Conservation (phyloP, 805 yeast species). For the Pichia paraexigua region DNA sequence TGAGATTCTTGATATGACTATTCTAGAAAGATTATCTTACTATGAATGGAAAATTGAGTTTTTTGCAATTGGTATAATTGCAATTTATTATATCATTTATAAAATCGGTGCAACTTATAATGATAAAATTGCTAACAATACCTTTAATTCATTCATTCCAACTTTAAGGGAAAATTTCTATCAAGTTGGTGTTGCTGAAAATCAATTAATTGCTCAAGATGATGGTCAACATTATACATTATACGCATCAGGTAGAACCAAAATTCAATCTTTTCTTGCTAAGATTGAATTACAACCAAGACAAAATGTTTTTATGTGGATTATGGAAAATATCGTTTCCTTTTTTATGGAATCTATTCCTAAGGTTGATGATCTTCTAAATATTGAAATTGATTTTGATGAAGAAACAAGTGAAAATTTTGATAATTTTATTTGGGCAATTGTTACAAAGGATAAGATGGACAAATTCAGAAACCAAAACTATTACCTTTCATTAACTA, state of each 20-base stretch:
- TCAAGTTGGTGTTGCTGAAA: conserved; percentile 58
- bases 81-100: conserved; percentile 42
- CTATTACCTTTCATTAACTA: conserved; percentile 80
- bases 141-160: conserved; percentile 39
- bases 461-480: conserved; percentile 62
- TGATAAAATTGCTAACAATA: conserved; percentile 42
- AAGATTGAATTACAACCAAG: conserved; percentile 66
- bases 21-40: conserved; percentile 46
- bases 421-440: conserved; percentile 71
- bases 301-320: conserved; percentile 65
- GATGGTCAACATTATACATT: conserved; percentile 52
- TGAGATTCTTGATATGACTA: conserved; percentile 50
- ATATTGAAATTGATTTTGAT: conserved; percentile 50
- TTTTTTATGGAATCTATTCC: conserved; percentile 49
- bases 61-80: conserved; percentile 44
- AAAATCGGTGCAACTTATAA: conserved; percentile 55
- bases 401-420: conserved; percentile 34
- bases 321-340: conserved; percentile 54
- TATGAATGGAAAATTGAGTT: conserved; percentile 78
- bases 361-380: conserved; percentile 51
- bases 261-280: conserved; percentile 55
- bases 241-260: conserved; percentile 85
- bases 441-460: conserved; percentile 83
- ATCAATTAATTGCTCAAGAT: conserved; percentile 48
- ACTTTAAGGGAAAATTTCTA: conserved; percentile 61